Percentiles rank a stretch among this genome's conserved stretches.
Evolutionary conservation across 169 alveolate species (phyloP).

Genomic region (Plasmodium malariae): DNA sequence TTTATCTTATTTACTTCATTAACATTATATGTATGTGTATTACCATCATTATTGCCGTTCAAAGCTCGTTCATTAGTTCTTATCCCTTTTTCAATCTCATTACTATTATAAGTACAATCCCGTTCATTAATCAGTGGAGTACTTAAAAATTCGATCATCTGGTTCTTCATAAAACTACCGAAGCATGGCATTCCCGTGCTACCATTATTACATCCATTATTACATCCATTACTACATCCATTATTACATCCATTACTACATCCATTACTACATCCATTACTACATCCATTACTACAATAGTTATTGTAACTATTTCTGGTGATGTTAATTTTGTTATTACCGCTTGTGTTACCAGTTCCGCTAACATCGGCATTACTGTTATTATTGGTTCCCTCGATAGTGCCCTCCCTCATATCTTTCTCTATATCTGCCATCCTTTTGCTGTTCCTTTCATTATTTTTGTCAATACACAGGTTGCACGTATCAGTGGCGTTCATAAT

Average conservation of each 20-base stretch:
- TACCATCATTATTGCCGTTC: background rate
- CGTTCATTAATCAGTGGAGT: slow-evolving; percentile 16
- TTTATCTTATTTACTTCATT: slow-evolving; percentile 1
- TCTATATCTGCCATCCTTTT: background rate
- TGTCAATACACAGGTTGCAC: slow-evolving; percentile 24
- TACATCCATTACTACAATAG: too few species aligned
- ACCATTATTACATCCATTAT: background rate
- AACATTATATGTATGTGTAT: background rate
- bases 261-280: too few species aligned
- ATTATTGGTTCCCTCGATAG: background rate
- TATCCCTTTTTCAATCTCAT: background rate
- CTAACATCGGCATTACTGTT: background rate
- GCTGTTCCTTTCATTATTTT: slow-evolving; percentile 1
- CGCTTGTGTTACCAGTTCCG: background rate
- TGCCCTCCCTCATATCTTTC: background rate
- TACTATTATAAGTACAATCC: background rate
- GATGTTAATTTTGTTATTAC: background rate
- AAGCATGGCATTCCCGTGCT: background rate
- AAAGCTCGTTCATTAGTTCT: background rate
- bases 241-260: too few species aligned
- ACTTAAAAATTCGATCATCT: slow-evolving; percentile 24
- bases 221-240: too few species aligned
- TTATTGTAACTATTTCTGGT: too few species aligned
- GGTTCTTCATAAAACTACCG: background rate
- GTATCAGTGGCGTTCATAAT: slow-evolving; percentile 35